Conservation (phyloP, 2,329 filamentous ascomycete genomes). For the Phaeosphaeriaceae sp. region DNA sequence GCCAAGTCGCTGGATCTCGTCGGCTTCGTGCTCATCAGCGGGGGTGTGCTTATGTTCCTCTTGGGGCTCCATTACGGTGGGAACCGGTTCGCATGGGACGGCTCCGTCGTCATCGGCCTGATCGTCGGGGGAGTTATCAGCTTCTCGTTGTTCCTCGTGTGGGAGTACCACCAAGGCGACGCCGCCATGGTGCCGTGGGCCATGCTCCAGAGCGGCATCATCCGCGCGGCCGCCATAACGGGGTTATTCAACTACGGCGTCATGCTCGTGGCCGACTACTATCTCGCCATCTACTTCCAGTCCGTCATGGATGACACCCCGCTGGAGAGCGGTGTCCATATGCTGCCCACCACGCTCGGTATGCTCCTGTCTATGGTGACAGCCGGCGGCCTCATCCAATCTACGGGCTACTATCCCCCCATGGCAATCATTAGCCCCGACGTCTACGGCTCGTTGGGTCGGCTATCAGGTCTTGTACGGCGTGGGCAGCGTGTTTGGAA, state of each 20-base stretch:
- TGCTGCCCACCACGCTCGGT: conserved; percentile 20
- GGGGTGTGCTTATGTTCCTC: conserved; percentile 55
- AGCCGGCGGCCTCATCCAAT: conserved; percentile 27
- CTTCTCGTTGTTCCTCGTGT: conserved; percentile 55
- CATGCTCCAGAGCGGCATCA: conserved; percentile 11
- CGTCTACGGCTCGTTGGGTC: conserved; percentile 23
- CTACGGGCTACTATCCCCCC: conserved; percentile 51
- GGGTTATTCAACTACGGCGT: conserved; percentile 65
- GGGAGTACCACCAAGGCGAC: conserved; percentile 64
- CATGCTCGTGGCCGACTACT: conserved; percentile 69
- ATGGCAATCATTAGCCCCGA: conserved; percentile 42
- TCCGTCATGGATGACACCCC: conserved; percentile 62
- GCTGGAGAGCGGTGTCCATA: conserved; percentile 23
- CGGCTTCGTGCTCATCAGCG: conserved; percentile 54
- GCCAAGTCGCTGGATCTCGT: conserved; percentile 59
- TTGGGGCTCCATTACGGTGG: conserved; percentile 60
- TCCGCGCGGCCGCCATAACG: conserved; percentile 43
- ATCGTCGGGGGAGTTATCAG: conserved; percentile 54
- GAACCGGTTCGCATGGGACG: conserved; percentile 56
- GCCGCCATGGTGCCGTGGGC: conserved; percentile 66
- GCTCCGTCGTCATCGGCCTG: conserved; percentile 59
- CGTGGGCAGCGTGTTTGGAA: conserved; percentile 35
- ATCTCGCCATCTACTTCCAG: conserved; percentile 74
- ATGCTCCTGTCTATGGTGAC: conserved; percentile 53
- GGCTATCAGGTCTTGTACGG: conserved; percentile 24